A percentile compares a stretch with the other conserved stretches of the same genome.
Evolutionary conservation across 2,329 filamentous ascomycete genomes (phyloP).

Genomic region (Epichloe hybrida): DNA sequence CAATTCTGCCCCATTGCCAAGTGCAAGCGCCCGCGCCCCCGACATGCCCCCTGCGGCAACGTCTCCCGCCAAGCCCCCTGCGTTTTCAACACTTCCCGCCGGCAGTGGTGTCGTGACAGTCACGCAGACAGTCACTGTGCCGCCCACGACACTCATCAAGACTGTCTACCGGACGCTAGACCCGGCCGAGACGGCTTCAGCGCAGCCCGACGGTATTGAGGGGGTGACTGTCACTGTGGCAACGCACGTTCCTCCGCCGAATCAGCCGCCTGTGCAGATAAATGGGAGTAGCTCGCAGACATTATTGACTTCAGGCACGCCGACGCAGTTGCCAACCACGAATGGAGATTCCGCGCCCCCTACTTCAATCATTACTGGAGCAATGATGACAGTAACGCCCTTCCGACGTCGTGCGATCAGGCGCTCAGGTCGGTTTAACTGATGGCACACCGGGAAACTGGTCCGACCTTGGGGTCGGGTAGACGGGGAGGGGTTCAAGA

Average conservation of each 20-base stretch:
- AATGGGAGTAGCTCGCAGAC: too few relatives aligned
- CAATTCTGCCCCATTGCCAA: neutral
- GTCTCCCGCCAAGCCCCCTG: neutral
- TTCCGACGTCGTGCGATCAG: neutral
- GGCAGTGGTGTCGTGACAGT: conserved; percentile 14
- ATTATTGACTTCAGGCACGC: too few relatives aligned
- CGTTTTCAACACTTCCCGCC: too few relatives aligned
- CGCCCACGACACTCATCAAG: conserved; percentile 24
- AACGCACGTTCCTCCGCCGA: neutral
- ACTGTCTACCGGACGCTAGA: conserved; percentile 24
- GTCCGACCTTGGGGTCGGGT: too few relatives aligned
- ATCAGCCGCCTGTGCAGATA: neutral
- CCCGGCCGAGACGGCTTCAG: neutral
- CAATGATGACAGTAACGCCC: too few relatives aligned
- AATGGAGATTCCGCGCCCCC: too few relatives aligned
- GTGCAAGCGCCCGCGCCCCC: neutral
- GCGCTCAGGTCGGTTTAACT: neutral
- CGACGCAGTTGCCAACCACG: too few relatives aligned
- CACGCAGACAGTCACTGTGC: conserved; percentile 22
- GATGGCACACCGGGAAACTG: too few relatives aligned
- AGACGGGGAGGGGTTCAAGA: too few relatives aligned
- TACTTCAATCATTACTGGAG: too few relatives aligned
- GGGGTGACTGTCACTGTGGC: conserved; percentile 3
- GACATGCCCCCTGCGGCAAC: neutral
- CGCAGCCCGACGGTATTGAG: neutral